phyloP scores from a whole-genome alignment of 2,329 filamentous ascomycete genomes.

The Ampelomyces quisqualis region DNA sequence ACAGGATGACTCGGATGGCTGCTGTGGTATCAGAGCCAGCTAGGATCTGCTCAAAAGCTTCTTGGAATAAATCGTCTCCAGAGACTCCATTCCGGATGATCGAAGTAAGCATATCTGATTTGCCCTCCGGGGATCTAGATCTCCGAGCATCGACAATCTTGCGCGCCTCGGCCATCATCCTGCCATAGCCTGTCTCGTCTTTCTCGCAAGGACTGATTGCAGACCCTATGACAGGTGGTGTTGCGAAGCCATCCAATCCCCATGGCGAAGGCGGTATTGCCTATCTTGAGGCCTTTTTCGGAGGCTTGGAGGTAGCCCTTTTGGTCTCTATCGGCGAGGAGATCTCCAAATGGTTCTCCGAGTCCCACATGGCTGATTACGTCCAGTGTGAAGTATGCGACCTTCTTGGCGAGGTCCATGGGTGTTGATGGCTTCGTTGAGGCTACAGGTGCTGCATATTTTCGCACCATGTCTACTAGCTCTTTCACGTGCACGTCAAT shows the following conservation, averaged over 20 bases:
- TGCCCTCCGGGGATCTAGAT: constrained; percentile 44
- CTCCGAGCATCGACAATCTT: constrained; percentile 47
- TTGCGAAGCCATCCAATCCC: constrained; percentile 31
- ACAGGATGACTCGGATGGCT: constrained; percentile 54
- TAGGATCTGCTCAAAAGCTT: constrained; percentile 50
- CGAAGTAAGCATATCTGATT: constrained; percentile 56
- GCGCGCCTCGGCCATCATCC: constrained; percentile 37
- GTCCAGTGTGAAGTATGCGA: constrained; percentile 57
- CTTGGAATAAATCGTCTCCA: constrained; percentile 45
- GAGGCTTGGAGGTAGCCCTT: constrained; percentile 50
- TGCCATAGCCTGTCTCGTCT: constrained; percentile 31
- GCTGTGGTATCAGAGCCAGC: constrained; percentile 62
- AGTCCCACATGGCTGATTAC: constrained; percentile 58
- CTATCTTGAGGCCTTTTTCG: constrained; percentile 38
- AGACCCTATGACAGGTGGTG: constrained; percentile 26
- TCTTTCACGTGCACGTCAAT: constrained; percentile 53
- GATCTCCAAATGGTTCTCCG: constrained; percentile 55
- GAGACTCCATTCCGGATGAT: constrained; percentile 52
- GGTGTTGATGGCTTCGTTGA: constrained; percentile 32
- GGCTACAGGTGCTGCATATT: constrained; percentile 42
- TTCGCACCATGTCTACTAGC: constrained; percentile 53
- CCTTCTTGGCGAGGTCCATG: constrained; percentile 52
- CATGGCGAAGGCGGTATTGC: constrained; percentile 30
- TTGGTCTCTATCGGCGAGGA: constrained; percentile 53
- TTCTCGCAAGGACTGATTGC: constrained; percentile 42